Evolutionary conservation across 2,329 filamentous ascomycete species (phyloP), one percentile per base, ranked within the genome.

Genomic region (Penicillium sp.): DNA sequence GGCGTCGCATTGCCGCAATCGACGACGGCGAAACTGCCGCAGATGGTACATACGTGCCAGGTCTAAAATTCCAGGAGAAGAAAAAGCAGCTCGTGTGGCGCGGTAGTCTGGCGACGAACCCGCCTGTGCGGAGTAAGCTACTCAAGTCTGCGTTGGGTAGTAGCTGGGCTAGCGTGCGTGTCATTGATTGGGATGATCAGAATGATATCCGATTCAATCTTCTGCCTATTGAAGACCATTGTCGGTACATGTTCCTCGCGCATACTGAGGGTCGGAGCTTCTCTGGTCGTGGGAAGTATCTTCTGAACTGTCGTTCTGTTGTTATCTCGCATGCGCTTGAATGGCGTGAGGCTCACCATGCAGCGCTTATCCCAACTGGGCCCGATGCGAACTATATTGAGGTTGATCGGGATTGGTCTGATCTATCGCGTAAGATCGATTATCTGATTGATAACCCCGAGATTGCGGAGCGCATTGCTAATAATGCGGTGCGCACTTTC

Each of bases 251-350:
- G 70, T 84, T 79, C 64, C 74, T 83, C 1, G 77, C 79, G 2
- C 81, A 84, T 55, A 81, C 80, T 1, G 82, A 83, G 67, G 82
- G 81, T 0, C 77, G 77, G 39, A 81, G 78, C 8, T 83, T 82
- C 69, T 83, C 81, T 3, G 81, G 81, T 2, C 77, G 80, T 3
- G 75, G 81, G 9, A 83, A 83, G 63, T 83, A 83, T 59, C 72
- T 83, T 0, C 77, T 83, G 54, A 80, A 81, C 58, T 84, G 82
- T 64, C 70, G 68, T 29, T 80, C 76, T 1, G 81, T 84, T 35
- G 68, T 81, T 23, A 69, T 84, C 29, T 74, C 80, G 19, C 81
- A 83, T 56, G 69, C 75, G 17, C 73, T 82, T 23, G 69, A 75
- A 45, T 84, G 80, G 76, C 71, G 77, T 9, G 78, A 82, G 59